Base-by-base conservation (phyloP, 192 early-diverging fungal genomes). In the Coemansia pectinata region DNA sequence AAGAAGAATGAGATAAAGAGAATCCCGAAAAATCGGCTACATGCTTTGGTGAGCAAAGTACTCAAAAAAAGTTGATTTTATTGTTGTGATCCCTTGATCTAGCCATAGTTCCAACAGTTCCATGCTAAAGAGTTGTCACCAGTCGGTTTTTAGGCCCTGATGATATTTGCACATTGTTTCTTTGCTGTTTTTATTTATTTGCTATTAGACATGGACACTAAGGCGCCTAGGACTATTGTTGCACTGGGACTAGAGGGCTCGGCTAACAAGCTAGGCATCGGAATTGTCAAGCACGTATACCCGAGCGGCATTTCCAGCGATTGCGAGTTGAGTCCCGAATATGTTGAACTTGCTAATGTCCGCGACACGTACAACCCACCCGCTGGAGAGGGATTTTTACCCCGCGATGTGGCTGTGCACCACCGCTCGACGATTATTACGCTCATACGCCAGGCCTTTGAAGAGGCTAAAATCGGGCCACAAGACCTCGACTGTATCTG, bases 241-340 rank as follows among this genome's bases (percentile, higher is more conserved):
- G 91, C 91, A 23, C 70, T 94, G 64, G 93, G 93, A 12, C 86
- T 91, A 62, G 93, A 94, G 78, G 95, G 95, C 36, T 93, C 92
- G 9, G 98, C 98, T 42, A 99, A 99, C 86, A 99, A 99, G 83
- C 85, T 99, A 53, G 96, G 98, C 12, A 87, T 99, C 7, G 98
- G 98, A 4, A 90, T 99, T 72, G 92, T 99, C 60, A 85, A 87
- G 57, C 95, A 98, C 70, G 64, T 74, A 3, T 82, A 84, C 36
- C 48, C 76, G 8, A 17, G 7, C 27, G 78, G 83, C 31, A 70
- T 79, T 29, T 61, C 77, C 27, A 33, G 53, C 38, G 65, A 69
- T n/a, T 27, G 58, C 21, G 87, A 87, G 78, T 84, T 89, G 8
- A 72, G 71, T n/a, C 85, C 84, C 5, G 79, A 87, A 38, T 72